These are phyloP conservation scores for Backusella psychrophila DNA, from an alignment of 192 early-diverging fungal species.

Conservation along the genomic window DNA sequence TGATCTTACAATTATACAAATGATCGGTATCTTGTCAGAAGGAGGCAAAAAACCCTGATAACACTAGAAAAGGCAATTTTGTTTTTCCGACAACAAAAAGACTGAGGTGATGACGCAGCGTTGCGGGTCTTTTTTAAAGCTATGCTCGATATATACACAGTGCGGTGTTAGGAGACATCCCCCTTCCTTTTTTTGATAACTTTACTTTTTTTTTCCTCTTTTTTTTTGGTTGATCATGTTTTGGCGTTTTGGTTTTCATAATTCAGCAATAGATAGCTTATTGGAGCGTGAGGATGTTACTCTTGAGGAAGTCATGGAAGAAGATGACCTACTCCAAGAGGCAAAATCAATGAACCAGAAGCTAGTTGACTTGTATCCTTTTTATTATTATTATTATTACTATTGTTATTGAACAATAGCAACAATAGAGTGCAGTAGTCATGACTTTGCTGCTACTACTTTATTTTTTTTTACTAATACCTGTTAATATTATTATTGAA, in stretches of 20 bases:
- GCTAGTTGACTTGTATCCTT: constrained; percentile 78
- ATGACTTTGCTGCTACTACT: neutral
- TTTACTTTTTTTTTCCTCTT: neutral
- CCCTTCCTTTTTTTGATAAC: constrained; percentile 2
- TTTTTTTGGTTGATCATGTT: constrained; percentile 58
- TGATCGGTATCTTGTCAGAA: neutral
- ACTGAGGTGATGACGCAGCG: neutral
- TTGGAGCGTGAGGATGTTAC: constrained; percentile 90
- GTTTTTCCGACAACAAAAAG: neutral
- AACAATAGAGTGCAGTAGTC: neutral
- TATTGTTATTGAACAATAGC: neutral
- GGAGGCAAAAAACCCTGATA: neutral
- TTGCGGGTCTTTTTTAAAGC: neutral
- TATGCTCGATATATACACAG: neutral
- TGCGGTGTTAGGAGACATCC: constrained; percentile 5
- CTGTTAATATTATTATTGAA: neutral
- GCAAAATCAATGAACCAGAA: constrained; percentile 89
- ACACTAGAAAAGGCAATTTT: neutral
- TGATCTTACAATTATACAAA: neutral
- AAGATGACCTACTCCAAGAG: constrained; percentile 94
- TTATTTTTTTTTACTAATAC: neutral
- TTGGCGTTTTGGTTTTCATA: constrained; percentile 93
- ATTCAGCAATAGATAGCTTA: constrained; percentile 89
- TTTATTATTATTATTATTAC: constrained; percentile 4
- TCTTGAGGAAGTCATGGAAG: constrained; percentile 88